Base-by-base conservation (phyloP, 257 asterid genomes). In the Scutellaria baicalensis region DNA sequence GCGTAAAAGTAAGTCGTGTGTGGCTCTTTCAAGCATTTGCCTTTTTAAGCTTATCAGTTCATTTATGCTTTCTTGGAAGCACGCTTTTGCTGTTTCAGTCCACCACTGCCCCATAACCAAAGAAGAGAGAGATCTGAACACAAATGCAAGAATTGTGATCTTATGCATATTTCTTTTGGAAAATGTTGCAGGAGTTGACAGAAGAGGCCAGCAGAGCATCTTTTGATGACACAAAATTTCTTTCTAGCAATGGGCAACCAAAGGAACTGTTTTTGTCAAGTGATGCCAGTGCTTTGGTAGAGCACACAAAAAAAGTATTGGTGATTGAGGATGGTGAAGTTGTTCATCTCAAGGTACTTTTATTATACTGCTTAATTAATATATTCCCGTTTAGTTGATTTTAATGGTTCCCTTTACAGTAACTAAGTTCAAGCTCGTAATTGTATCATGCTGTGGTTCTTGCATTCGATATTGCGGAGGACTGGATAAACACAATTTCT, bases 281-380 rank as follows among this genome's bases (percentile, higher is more conserved):
- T 80, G 97, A 92, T 72, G 89, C 96, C 69, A 87, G 87, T 82
- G 97, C 97, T 75, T 75, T 92, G 74, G 95, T 92, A 77, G 97
- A 92, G 78, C 97, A 92, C 85, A 92, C 97, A 9, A 92, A 87
- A 70, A 89, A 79, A 79, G 97, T 92, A 69, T 81, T 92, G 84
- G 89, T 92, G 69, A 82, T 87, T 75, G 96, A 89, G 86, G 96
- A 89, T 73, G 89, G 83, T 36, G 97, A 92, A 76, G 93, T 92
- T 77, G 90, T 92, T 85, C 97, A 92, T 80, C 73, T 92, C 20
- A 87, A 84, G 96, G 96, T 92, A 80, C 33, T 64, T 52, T 67
- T 38, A 5, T 48, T 23, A 33, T 45, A 9, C 59, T 63, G 59
- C 74, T 51, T 21, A 11, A 51, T 74, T 42, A 40, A 13, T 9